A percentile compares a stretch with the other conserved stretches of the same genome.
These are phyloP conservation scores for Xylaria sp. DNA, from an alignment of 2,329 filamentous ascomycete genomes.

Conservation along the genomic window DNA sequence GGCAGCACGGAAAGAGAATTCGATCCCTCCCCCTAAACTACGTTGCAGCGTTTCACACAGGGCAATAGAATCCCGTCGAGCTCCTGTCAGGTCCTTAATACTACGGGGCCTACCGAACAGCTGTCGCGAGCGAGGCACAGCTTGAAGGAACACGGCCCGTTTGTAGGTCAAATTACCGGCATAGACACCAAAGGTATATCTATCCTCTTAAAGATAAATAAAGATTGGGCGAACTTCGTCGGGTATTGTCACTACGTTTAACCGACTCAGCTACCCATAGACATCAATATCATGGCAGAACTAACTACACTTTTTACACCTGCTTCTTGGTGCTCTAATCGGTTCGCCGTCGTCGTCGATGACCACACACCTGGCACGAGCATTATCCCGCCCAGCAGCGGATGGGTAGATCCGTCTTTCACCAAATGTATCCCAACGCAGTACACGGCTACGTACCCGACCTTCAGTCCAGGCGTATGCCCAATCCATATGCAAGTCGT, in stretches of 20 bases:
- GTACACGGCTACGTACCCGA: constrained; percentile 43
- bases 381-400: constrained; percentile 46
- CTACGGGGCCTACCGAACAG: neutral
- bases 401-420: constrained; percentile 49
- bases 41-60: neutral
- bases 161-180: too few species aligned
- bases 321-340: constrained; percentile 43
- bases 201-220: neutral
- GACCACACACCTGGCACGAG: constrained; percentile 40
- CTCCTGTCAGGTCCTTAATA: neutral
- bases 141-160: neutral
- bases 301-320: constrained; percentile 47
- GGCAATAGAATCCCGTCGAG: neutral
- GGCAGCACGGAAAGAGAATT: neutral
- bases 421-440: constrained; percentile 46
- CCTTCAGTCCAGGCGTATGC: constrained; percentile 49
- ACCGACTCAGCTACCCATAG: neutral
- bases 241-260: neutral
- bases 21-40: neutral
- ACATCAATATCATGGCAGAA: constrained; percentile 38
- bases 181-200: neutral
- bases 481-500: constrained; percentile 46
- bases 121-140: neutral
- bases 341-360: constrained; percentile 48
- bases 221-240: neutral